Percentiles rank a stretch among this genome's conserved stretches.
Conservation (phyloP, 768 basidiomycete species). For the Boletus bicolor region DNA sequence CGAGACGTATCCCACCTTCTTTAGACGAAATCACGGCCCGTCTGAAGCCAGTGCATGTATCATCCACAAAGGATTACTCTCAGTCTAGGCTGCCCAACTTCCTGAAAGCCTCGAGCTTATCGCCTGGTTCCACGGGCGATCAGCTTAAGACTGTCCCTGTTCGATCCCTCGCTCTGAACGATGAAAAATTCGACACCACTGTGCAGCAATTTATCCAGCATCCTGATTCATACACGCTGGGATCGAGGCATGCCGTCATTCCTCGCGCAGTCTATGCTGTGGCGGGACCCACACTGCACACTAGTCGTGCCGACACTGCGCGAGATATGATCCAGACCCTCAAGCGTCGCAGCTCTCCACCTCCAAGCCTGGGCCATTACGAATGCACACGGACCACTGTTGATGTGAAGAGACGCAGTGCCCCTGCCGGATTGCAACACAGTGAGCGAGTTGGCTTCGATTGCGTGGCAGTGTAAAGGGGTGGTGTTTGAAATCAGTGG, state of each 20-base stretch:
- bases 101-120: slow-evolving; percentile 16
- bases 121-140: slow-evolving; percentile 18
- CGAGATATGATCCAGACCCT: slow-evolving; percentile 66
- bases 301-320: slow-evolving; percentile 54
- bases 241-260: slow-evolving; percentile 47
- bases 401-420: slow-evolving; percentile 55
- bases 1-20: slow-evolving; percentile 49
- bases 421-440: slow-evolving; percentile 55
- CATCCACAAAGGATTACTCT: slow-evolving; percentile 20
- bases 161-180: slow-evolving; percentile 25
- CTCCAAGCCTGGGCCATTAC: slow-evolving; percentile 8
- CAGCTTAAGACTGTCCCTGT: slow-evolving; percentile 36
- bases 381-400: slow-evolving; percentile 29
- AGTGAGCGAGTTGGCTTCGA: slow-evolving; percentile 53
- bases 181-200: slow-evolving; percentile 3
- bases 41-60: slow-evolving; percentile 31
- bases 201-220: slow-evolving; percentile 28
- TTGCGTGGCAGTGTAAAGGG: slow-evolving; percentile 57
- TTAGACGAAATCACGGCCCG: slow-evolving; percentile 75
- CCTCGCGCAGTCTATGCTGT: slow-evolving; percentile 44
- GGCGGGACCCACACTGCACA: slow-evolving; percentile 45
- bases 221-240: slow-evolving; percentile 38
- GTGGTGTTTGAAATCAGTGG: slow-evolving; percentile 46
- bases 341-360: slow-evolving; percentile 49
- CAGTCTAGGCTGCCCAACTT: slow-evolving; percentile 35